A percentile compares a stretch with the other conserved stretches of the same genome.
These are phyloP conservation scores for Venturia carpophila DNA, from an alignment of 2,329 filamentous ascomycete genomes.

Conservation along the genomic window DNA sequence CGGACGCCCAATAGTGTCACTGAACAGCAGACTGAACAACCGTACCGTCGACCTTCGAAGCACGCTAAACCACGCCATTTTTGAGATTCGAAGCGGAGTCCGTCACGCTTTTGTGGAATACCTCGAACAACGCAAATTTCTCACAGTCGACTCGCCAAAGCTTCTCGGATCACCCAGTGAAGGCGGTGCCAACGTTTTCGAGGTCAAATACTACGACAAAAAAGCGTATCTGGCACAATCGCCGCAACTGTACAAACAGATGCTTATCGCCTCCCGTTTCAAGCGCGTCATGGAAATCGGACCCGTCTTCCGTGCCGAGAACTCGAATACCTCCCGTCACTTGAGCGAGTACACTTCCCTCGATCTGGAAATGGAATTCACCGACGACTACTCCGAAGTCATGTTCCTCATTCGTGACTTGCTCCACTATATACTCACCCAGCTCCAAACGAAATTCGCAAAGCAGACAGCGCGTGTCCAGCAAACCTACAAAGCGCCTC, in stretches of 20 bases:
- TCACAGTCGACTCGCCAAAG: slow-evolving; percentile 81
- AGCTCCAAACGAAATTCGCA: slow-evolving; percentile 58
- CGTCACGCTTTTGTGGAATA: slow-evolving; percentile 70
- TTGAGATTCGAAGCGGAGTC: slow-evolving; percentile 59
- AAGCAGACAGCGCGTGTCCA: slow-evolving; percentile 67
- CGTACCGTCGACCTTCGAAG: slow-evolving; percentile 86
- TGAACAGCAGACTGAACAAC: slow-evolving; percentile 84
- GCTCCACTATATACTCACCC: slow-evolving; percentile 71
- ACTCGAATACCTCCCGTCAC: slow-evolving; percentile 75
- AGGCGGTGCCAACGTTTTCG: slow-evolving; percentile 87
- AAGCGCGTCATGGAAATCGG: slow-evolving; percentile 72
- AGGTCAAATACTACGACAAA: slow-evolving; percentile 80
- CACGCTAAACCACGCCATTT: slow-evolving; percentile 83
- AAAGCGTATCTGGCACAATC: slow-evolving; percentile 73
- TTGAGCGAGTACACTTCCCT: slow-evolving; percentile 86
- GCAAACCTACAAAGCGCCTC: slow-evolving; percentile 66
- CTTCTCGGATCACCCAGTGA: slow-evolving; percentile 86
- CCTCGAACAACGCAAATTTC: slow-evolving; percentile 65
- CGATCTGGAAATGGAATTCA: slow-evolving; percentile 85
- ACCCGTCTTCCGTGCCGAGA: slow-evolving; percentile 78
- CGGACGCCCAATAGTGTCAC: slow-evolving; percentile 61
- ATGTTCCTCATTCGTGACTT: slow-evolving; percentile 63
- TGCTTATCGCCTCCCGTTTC: slow-evolving; percentile 70
- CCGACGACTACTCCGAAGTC: slow-evolving; percentile 70
- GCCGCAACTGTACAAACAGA: slow-evolving; percentile 83